Percentiles rank a stretch among this genome's conserved stretches.
Conservation (phyloP, 164 flowering plant species). For the Sextonia rubra region DNA sequence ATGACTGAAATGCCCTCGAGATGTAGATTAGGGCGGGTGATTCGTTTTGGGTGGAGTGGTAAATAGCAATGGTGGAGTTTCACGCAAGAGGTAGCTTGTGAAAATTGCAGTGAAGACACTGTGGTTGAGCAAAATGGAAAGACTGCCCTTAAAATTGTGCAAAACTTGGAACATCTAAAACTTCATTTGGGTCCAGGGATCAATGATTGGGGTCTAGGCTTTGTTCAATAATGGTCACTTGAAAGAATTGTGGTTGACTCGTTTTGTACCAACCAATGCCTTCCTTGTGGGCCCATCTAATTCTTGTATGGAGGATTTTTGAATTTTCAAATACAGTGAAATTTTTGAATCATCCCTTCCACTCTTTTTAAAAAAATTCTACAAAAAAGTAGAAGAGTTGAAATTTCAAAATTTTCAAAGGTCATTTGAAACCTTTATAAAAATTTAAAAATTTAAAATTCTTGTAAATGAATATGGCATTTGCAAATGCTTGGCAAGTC, state of each 20-base stretch:
- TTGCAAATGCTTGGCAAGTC: accelerated
- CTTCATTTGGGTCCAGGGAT: neutral
- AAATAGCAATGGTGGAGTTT: neutral
- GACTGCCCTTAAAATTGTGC: too few species aligned
- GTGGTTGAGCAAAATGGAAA: too few species aligned
- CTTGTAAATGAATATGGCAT: too few species aligned
- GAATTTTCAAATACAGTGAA: too few species aligned
- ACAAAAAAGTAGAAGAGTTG: neutral
- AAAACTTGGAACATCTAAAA: too few species aligned
- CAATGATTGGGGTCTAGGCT: neutral
- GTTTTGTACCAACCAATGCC: neutral
- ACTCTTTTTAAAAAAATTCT: neutral
- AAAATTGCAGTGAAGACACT: too few species aligned
- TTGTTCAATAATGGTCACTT: neutral
- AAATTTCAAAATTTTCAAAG: neutral
- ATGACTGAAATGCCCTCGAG: neutral
- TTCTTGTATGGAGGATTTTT: too few species aligned
- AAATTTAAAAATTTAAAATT: too few species aligned
- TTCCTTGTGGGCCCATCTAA: neutral
- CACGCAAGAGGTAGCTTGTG: too few species aligned
- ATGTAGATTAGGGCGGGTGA: neutral
- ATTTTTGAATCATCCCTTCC: too few species aligned
- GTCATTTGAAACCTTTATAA: too few species aligned
- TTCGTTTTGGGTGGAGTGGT: neutral
- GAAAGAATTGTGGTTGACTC: neutral